These are phyloP conservation scores for Dactylellina sp. DNA, from an alignment of 2,329 filamentous ascomycete species.

Conservation along the genomic window DNA sequence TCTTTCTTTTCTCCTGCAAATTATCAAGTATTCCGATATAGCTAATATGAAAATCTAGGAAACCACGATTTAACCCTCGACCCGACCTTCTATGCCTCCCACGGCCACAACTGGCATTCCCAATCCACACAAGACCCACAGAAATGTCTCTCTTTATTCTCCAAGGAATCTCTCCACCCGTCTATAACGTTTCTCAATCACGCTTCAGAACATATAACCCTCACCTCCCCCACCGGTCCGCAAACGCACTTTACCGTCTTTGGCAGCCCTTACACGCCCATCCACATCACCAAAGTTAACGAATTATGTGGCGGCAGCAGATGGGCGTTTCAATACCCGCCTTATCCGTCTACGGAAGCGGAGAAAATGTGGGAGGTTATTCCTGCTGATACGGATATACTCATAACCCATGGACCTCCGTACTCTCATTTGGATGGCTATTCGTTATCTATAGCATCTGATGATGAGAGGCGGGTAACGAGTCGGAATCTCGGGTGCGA, in stretches of 20 bases:
- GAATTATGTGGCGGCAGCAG: slow-evolving; percentile 10
- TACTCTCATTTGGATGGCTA: slow-evolving; percentile 66
- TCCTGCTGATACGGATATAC: slow-evolving; percentile 71
- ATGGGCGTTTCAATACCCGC: slow-evolving; percentile 65
- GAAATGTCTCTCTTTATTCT: slow-evolving; percentile 70
- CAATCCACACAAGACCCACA: slow-evolving; percentile 67
- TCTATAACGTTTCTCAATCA: slow-evolving; percentile 75
- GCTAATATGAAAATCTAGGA: slow-evolving; percentile 65
- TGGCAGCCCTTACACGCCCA: slow-evolving; percentile 76
- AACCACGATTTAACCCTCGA: slow-evolving; percentile 83
- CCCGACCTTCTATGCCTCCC: slow-evolving; percentile 69
- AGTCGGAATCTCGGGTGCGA: slow-evolving; percentile 75
- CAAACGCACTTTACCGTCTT: slow-evolving; percentile 74
- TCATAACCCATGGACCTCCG: slow-evolving; percentile 78
- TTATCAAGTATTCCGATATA: no score
- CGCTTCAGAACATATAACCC: slow-evolving; percentile 65
- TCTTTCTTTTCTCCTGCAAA: background rate
- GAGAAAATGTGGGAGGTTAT: slow-evolving; percentile 63
- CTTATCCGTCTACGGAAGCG: slow-evolving; percentile 8
- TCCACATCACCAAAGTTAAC: slow-evolving; percentile 39
- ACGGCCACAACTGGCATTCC: slow-evolving; percentile 71
- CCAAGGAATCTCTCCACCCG: slow-evolving; percentile 61
- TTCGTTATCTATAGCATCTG: no score
- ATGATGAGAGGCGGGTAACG: no score
- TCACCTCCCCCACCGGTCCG: slow-evolving; percentile 67